Evolutionary conservation across 805 yeast genomes (phyloP).

Genomic region (Kluyveromyces siamensis): DNA sequence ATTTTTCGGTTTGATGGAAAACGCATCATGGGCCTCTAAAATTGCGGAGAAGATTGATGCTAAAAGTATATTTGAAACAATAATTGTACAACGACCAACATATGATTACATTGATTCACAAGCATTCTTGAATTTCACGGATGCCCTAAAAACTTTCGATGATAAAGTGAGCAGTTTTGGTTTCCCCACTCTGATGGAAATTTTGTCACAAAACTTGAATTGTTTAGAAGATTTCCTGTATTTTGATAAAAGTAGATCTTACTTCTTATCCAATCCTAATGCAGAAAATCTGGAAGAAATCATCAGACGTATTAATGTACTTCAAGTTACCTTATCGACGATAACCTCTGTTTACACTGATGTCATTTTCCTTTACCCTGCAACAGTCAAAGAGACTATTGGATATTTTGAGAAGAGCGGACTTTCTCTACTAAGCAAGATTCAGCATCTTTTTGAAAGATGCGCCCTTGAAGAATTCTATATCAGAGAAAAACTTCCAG

Average conservation of each 20-base stretch:
- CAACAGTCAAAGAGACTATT: conserved; percentile 29
- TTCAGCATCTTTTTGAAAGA: conserved; percentile 42
- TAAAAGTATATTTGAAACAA: conserved; percentile 38
- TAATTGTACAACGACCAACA: conserved; percentile 46
- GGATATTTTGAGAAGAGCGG: conserved; percentile 29
- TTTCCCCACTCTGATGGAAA: conserved; percentile 28
- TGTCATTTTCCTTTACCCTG: conserved; percentile 41
- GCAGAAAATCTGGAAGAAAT: conserved; percentile 9
- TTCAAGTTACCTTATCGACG: conserved; percentile 39
- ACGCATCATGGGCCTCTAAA: conserved; percentile 36
- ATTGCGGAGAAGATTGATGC: conserved; percentile 31
- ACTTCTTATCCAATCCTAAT: conserved; percentile 6
- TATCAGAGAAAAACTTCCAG: conserved; percentile 41
- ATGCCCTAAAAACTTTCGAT: conserved; percentile 48
- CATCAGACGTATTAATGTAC: conserved; percentile 21
- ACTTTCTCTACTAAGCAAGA: conserved; percentile 29
- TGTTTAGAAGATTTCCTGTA: conserved; percentile 21
- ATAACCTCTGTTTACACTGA: conserved; percentile 50
- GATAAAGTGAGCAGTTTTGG: conserved; percentile 45
- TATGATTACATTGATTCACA: conserved; percentile 52
- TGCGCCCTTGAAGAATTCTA: conserved; percentile 49
- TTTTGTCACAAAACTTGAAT: conserved; percentile 26
- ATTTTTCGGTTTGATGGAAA: conserved; percentile 41
- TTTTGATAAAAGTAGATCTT: conserved; percentile 11
- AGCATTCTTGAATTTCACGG: conserved; percentile 43